Percentiles rank a stretch among this genome's conserved stretches.
phyloP scores from a whole-genome alignment of 495 filamentous ascomycete genomes.

The Penicillium mononematosum region DNA sequence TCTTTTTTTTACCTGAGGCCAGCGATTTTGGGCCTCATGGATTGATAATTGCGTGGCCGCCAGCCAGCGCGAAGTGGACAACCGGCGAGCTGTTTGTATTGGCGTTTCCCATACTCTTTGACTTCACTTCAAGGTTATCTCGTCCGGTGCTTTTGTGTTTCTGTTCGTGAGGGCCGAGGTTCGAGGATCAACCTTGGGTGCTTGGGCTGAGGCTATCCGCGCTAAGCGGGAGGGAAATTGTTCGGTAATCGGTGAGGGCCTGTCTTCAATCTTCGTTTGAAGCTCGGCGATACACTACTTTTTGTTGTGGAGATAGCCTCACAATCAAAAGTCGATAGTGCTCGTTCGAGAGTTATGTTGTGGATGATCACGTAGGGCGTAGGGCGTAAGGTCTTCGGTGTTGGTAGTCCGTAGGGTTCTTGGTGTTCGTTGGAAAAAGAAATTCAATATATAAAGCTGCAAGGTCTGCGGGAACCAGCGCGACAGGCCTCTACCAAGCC shows the following conservation, averaged over 20 bases:
- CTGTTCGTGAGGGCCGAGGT: not conserved
- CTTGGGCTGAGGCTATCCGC: not conserved
- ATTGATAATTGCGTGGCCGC: not conserved
- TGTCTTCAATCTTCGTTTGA: not conserved
- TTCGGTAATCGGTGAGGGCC: not conserved
- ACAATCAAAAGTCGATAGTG: slow-evolving; percentile 1
- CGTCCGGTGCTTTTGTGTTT: not conserved
- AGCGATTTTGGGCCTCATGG: slow-evolving; percentile 7
- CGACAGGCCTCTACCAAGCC: not conserved
- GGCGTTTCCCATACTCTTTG: not conserved
- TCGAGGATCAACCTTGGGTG: not conserved
- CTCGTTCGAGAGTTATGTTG: not conserved
- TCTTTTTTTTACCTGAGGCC: slow-evolving; percentile 7
- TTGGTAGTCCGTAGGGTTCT: not conserved
- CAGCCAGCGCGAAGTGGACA: not conserved
- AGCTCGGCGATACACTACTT: not conserved
- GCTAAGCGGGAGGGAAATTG: not conserved
- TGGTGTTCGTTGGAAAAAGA: not conserved
- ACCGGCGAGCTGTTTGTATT: not conserved
- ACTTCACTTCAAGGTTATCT: not conserved
- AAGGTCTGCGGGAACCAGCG: not conserved
- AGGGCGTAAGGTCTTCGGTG: not conserved
- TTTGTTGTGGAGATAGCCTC: slow-evolving; percentile 3
- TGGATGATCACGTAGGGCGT: not conserved
- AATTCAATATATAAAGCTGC: too few species aligned